These are phyloP conservation scores for Trebouxia sp. DNA, from an alignment of 139 green algal species.

Conservation along the genomic window DNA sequence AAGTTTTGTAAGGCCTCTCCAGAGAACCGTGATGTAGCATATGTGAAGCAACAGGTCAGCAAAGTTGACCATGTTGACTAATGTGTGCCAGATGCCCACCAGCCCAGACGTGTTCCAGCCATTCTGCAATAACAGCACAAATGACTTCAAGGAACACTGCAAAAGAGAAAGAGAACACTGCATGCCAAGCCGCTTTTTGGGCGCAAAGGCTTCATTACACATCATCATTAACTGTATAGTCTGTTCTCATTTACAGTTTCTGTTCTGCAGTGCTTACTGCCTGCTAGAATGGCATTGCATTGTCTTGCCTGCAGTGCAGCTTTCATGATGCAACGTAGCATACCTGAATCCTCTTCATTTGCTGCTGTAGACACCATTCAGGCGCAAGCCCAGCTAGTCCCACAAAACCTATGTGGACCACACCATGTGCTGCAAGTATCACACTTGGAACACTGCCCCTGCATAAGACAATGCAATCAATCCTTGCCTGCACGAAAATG, in stretches of 20 bases:
- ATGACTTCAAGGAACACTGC: no score
- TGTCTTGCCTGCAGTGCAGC: no score
- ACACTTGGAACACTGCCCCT: not conserved
- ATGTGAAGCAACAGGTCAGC: not conserved
- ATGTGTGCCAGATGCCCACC: not conserved
- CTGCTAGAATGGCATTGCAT: no score
- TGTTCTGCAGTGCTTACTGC: no score
- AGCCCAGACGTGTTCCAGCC: not conserved
- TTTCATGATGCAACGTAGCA: no score
- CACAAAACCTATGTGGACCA: not conserved
- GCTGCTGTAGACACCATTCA: constrained; percentile 8
- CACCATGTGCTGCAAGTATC: not conserved
- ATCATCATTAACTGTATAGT: no score
- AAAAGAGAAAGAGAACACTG: no score
- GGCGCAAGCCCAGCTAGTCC: not conserved
- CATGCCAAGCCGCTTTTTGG: no score
- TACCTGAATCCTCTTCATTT: not conserved
- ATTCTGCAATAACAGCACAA: not conserved
- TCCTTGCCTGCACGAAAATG: no score
- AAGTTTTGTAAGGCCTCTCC: not conserved
- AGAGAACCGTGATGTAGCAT: constrained; percentile 1
- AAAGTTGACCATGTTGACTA: constrained; percentile 18
- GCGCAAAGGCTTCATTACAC: no score
- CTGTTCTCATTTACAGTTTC: no score
- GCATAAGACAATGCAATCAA: no score